Conservation (phyloP, 371 early-diverging fungal species). For the Mucor sp. region DNA sequence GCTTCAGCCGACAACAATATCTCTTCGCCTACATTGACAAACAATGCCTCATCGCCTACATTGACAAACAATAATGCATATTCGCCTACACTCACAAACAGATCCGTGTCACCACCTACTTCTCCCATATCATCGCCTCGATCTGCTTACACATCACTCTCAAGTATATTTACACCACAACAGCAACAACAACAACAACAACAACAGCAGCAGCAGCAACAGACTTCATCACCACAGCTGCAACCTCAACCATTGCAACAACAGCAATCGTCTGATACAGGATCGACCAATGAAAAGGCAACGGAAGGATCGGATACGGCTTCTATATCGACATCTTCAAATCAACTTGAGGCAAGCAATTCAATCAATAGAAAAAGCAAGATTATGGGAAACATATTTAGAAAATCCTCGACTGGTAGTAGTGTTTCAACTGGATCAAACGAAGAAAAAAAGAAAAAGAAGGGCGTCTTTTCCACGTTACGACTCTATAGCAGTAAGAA, state of each 20-base stretch:
- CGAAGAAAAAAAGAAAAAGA: conserved; percentile 10
- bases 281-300: background rate
- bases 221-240: background rate
- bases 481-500: conserved; percentile 7
- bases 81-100: background rate
- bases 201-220: background rate
- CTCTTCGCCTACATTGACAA: background rate
- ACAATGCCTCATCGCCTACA: background rate
- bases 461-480: conserved; percentile 12
- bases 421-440: background rate
- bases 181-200: background rate
- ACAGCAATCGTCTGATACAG: background rate
- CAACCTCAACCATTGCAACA: background rate
- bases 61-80: background rate
- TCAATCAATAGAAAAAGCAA: background rate
- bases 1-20: background rate
- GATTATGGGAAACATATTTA: conserved; percentile 13
- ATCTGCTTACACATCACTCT: background rate
- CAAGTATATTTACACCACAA: background rate
- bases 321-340: background rate
- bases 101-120: background rate
- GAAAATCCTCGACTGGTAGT: conserved; percentile 12
- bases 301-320: background rate
- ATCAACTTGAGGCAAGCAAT: background rate
- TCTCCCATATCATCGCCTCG: background rate